Conservation (phyloP, 805 yeast species). For the Schizosaccharomyces cryophilus region DNA sequence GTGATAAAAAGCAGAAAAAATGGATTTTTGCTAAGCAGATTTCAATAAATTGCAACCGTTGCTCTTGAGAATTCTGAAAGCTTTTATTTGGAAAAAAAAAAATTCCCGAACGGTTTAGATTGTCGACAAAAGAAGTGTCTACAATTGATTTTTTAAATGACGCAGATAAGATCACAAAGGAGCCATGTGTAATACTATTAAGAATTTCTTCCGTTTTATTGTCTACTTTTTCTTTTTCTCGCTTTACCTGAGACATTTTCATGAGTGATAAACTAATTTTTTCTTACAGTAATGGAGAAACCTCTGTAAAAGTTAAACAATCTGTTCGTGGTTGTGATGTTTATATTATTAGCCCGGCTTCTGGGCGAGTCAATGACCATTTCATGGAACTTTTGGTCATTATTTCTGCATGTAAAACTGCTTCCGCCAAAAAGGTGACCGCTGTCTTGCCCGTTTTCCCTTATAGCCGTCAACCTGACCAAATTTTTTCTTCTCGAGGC, state of each 20-base stretch:
- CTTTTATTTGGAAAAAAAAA: too few relatives aligned
- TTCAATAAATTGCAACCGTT: background rate
- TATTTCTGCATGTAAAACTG: constrained; percentile 79
- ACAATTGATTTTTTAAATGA: too few relatives aligned
- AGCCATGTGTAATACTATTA: too few relatives aligned
- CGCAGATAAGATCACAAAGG: too few relatives aligned
- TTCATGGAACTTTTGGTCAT: constrained; percentile 61
- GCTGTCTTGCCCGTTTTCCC: constrained; percentile 87
- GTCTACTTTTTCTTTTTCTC: background rate
- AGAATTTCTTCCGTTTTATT: too few relatives aligned
- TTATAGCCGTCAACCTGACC: constrained; percentile 86
- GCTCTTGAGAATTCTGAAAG: background rate
- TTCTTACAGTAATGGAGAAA: constrained; percentile 59
- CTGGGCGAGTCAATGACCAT: constrained; percentile 71
- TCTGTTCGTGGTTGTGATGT: constrained; percentile 93
- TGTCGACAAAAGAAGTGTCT: too few relatives aligned
- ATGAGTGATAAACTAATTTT: background rate
- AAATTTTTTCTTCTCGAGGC: constrained; percentile 57
- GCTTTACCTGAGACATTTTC: background rate
- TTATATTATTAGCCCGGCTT: constrained; percentile 65
- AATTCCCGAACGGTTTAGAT: too few relatives aligned
- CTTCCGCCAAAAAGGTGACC: constrained; percentile 69
- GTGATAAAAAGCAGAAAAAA: background rate
- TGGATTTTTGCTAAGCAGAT: background rate
- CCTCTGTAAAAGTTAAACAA: constrained; percentile 60